Base-by-base conservation (phyloP, 83 land plant genomes). In the Isoetes engelmannii region DNA sequence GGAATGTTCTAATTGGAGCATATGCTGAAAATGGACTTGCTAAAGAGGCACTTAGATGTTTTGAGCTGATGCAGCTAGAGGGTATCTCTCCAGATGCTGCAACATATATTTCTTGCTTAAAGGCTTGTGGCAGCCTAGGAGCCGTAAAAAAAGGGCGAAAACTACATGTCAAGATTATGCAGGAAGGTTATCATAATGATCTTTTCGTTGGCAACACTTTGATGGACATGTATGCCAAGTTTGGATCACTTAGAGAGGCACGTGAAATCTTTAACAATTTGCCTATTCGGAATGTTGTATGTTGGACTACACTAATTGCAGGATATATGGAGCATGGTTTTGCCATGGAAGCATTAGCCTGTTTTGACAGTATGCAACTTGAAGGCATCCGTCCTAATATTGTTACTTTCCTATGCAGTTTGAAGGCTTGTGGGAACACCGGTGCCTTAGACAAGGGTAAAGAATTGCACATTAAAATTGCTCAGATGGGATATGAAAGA, bases 1-100 rank as follows among this genome's bases (percentile, higher is more conserved):
- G 86, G 86, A 87, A 84, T 72, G 71, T 85, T 12, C 65, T 87
- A 73, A 65, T 87, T 5, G 51, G 80, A 46, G 88, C 77, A 21
- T 85, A 69, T 69, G 69, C 75, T 4, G 82, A 85, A 61, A 85
- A 83, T 66, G 80, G 75, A 10, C 44, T 69, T 4, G 68, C 72
- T 44, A 10, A 42, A 17, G 78, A 87, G 67, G 71, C 83, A 6
- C 41, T 84, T 5, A 43, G 12, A 0, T 61, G 77, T 47, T 82
- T 80, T 57, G 21, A 12, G 42, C 48, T 65, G 8, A 82, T 82
- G 79, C 58, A 48, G 15, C 13, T 44, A 51, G 46, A 28, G 9
- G 80, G 78, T 28, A 57, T 37, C 3, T 55, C 67, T 44, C 76
- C 79, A 57, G 79, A 78, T 61, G 65, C 66, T 51, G 83, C 81